These are phyloP conservation scores for Hypoxylon trugodes DNA, from an alignment of 495 filamentous ascomycete species.

Conservation along the genomic window DNA sequence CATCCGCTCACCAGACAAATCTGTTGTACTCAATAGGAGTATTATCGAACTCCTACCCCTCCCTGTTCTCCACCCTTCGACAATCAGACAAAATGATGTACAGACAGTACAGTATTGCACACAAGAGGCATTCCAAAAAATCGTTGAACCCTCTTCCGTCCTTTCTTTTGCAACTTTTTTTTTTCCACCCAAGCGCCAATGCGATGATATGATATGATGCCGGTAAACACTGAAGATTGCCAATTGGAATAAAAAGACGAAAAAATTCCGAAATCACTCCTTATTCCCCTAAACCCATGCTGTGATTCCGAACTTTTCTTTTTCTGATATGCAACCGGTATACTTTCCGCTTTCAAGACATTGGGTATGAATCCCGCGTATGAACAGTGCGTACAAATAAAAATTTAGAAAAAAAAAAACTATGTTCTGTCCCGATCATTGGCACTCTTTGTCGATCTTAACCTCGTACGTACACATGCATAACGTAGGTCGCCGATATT, in stretches of 20 bases:
- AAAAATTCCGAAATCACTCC: background rate
- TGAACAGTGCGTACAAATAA: slow-evolving; percentile 17
- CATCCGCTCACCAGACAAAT: slow-evolving; percentile 30
- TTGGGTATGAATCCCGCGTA: slow-evolving; percentile 14
- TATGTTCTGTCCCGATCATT: slow-evolving; percentile 30
- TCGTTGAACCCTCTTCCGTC: slow-evolving; percentile 11
- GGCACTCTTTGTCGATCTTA: slow-evolving; percentile 29
- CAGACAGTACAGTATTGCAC: slow-evolving; percentile 34
- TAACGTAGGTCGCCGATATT: slow-evolving; percentile 39
- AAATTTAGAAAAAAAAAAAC: slow-evolving; percentile 11
- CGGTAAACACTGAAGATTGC: slow-evolving; percentile 24
- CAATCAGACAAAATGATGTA: slow-evolving; percentile 29
- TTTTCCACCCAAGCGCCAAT: slow-evolving; percentile 19
- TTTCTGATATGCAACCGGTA: slow-evolving; percentile 30
- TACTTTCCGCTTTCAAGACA: slow-evolving; percentile 25
- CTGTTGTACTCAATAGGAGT: slow-evolving; percentile 13
- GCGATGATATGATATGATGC: slow-evolving; percentile 25
- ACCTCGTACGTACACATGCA: slow-evolving; percentile 33
- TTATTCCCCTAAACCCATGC: slow-evolving; percentile 18
- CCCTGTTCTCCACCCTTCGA: background rate
- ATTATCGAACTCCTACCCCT: slow-evolving; percentile 1
- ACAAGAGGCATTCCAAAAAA: slow-evolving; percentile 10
- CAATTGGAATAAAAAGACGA: slow-evolving; percentile 8
- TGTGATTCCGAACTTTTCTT: slow-evolving; percentile 26
- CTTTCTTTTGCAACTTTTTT: slow-evolving; percentile 8